Percentiles rank a stretch among this genome's conserved stretches.
Evolutionary conservation across 805 yeast species (phyloP).

Genomic region (Candida maesae): DNA sequence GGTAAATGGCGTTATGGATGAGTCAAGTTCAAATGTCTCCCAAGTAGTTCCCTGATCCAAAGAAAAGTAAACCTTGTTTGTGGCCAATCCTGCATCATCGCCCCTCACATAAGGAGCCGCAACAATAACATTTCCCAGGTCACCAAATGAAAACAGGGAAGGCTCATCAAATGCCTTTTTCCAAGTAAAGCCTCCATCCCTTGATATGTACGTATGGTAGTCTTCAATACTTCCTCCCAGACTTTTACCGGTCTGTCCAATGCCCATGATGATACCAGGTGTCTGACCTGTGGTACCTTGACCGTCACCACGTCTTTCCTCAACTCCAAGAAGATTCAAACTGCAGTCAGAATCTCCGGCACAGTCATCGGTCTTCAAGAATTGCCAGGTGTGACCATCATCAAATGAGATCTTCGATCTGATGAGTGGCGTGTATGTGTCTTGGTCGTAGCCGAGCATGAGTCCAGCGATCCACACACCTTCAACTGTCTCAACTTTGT

Average conservation of each 20-base stretch:
- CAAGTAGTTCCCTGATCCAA: conserved; percentile 73
- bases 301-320: conserved; percentile 31
- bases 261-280: conserved; percentile 43
- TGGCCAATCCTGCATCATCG: conserved; percentile 30
- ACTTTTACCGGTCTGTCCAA: conserved; percentile 35
- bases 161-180: conserved; percentile 47
- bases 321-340: conserved; percentile 33
- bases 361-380: conserved; percentile 26
- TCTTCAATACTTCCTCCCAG: conserved; percentile 16
- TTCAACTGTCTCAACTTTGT: conserved; percentile 48
- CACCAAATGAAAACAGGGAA: conserved; percentile 60
- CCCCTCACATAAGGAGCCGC: conserved; percentile 36
- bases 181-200: conserved; percentile 84
- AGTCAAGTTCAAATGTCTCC: conserved; percentile 46
- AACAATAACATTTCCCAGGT: conserved; percentile 70
- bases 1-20: conserved; percentile 37
- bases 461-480: conserved; percentile 60
- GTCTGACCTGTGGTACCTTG: conserved; percentile 32
- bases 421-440: conserved; percentile 17
- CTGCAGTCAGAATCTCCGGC: conserved; percentile 30
- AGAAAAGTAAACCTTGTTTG: conserved; percentile 47
- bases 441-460: conserved; percentile 19
- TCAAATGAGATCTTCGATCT: conserved; percentile 36
- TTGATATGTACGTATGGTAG: conserved; percentile 55
- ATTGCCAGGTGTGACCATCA: conserved; percentile 37